Base-by-base conservation (phyloP, 1,284 basidiomycete species). In the Tylopilus orsonianus region DNA sequence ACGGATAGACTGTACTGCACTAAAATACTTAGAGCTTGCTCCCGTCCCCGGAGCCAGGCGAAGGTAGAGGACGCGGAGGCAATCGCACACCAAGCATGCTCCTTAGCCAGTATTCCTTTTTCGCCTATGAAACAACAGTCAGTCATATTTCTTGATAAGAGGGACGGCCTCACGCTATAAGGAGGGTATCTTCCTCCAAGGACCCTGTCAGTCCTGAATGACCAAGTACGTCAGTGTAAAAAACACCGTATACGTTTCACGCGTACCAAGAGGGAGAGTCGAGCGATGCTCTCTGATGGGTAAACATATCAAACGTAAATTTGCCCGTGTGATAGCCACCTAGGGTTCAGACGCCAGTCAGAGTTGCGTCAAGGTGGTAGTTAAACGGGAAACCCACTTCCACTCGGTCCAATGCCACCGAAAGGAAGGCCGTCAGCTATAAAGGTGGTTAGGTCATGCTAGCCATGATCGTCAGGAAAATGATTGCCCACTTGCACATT, bases 321-420 rank as follows among this genome's bases (percentile, higher is more conserved):
- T 87, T 86, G 33, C 83, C 78, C 0, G 77, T 79, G 56, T 84
- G 79, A 38, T 73, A 73, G 5, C 87, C 87, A 40, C 74, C 86
- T 87, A 20, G 24, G 24, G 16, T 26, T 12, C 23, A 7, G 23
- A 34, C 23, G 5, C 23, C n/a, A 2, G 10, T 18, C 42, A 33
- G 9, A 37, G 29, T 27, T 24, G 8, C 16, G 5, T 35, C 33
- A 18, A 9, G 8, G 9, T 27, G 22, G 16, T 26, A 39, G 26
- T 37, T 30, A 44, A 45, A 16, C 18, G 16, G 39, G 19, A 13
- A 3, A 67, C 83, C 56, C 64, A 87, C 86, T 78, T 62, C 87
- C 87, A 56, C 86, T 89, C 6, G 77, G 72, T 5, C 88, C 87
- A 36, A 81, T 72, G 36, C 88, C 88, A 34, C 87, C 87, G 45